Base-by-base conservation (phyloP, 345 rosid species). In the Carallia pectinifolia region DNA sequence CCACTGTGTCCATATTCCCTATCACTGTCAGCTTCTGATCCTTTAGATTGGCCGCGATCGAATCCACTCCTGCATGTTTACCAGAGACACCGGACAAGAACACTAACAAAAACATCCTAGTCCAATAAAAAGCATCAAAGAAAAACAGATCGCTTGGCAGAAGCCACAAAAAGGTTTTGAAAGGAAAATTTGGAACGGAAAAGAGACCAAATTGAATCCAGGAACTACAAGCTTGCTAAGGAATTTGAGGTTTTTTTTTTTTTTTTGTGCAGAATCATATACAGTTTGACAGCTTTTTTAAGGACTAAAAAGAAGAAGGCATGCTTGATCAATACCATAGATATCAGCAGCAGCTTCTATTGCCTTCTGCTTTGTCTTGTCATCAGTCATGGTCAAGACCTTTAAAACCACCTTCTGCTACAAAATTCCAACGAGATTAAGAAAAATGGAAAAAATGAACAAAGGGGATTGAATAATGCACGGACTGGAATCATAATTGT, bases 321-420 rank as follows among this genome's bases (percentile, higher is more conserved):
- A 4, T 33, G 34, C 13, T 44, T 44, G 50, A 12, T 44, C 16
- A 44, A 23, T 70, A 91, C 98, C 97, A 40, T 50, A 88, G 53
- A 90, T 90, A 79, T 91, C 95, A 71, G 97, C 96, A 61, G 93
- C 92, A 64, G 95, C 97, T 81, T 84, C 93, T 4, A 94, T 85
- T 63, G 97, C 96, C 74, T 91, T 91, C 81, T 89, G 95, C 83
- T 90, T 94, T 5, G 96, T 88, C 73, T 83, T 94, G 0, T 90
- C 97, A 69, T 94, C 96, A 7, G 95, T 90, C 96, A 94, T 94
- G 75, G 96, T 91, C 79, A 90, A 67, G 36, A 94, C 86, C 87
- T 87, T 94, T 64, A 94, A 52, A 61, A 94, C 90, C 77, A 89
- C 81, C 80, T 94, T 94, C 92, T 85, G 86, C 81, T 65, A 15